Evolutionary conservation across 2,329 filamentous ascomycete genomes (phyloP).

Genomic region (Macrophomina tecta): DNA sequence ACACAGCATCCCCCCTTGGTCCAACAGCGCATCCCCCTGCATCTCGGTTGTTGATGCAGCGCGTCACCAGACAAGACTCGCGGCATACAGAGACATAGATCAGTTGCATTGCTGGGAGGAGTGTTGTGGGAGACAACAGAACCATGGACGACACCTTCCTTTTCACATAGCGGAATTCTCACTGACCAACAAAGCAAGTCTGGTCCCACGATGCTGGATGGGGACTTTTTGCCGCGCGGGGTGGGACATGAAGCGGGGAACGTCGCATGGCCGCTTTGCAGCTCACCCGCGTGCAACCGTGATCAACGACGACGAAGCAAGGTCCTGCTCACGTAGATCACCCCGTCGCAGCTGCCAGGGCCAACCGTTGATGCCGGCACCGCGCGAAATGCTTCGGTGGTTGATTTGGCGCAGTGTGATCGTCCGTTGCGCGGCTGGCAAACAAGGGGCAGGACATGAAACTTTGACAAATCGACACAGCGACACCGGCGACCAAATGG

Average conservation of each 20-base stretch:
- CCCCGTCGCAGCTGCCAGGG: neutral
- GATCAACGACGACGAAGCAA: constrained; percentile 24
- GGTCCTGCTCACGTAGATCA: constrained; percentile 22
- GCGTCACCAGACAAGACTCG: constrained; percentile 11
- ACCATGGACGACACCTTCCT: constrained; percentile 2
- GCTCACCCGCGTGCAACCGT: constrained; percentile 26
- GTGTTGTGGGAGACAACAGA: neutral
- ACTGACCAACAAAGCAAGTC: constrained; percentile 9
- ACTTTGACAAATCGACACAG: constrained; percentile 13
- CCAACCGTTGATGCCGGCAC: constrained; percentile 11
- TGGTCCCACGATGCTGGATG: constrained; percentile 13
- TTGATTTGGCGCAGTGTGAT: neutral
- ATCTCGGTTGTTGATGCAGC: constrained; percentile 17
- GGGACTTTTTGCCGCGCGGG: constrained; percentile 7
- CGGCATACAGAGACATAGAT: neutral
- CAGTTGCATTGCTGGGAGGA: neutral
- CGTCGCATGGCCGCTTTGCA: constrained; percentile 22
- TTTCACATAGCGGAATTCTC: neutral
- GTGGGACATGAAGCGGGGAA: constrained; percentile 25
- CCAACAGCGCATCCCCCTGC: neutral
- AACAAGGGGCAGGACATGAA: neutral
- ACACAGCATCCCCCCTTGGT: constrained; percentile 4
- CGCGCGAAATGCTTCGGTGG: neutral
- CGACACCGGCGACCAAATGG: neutral
- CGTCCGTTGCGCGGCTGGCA: neutral